A percentile compares a stretch with the other conserved stretches of the same genome.
These are phyloP conservation scores for Casaregolazyma lundiana DNA, from an alignment of 1,139 yeast genomes.

Conservation along the genomic window DNA sequence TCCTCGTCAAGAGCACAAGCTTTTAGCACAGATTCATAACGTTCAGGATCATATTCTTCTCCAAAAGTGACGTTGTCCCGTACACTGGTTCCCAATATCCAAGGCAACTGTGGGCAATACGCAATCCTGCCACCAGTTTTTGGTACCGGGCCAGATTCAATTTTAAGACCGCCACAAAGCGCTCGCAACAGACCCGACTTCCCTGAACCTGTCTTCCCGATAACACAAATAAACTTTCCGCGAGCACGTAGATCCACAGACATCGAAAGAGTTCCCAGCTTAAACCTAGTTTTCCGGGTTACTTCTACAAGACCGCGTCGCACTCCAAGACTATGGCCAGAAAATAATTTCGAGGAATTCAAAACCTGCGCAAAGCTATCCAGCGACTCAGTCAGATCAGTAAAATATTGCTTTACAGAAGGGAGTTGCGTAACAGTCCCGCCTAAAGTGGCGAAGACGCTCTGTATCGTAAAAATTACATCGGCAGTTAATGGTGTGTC, in stretches of 20 bases:
- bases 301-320: slow-evolving; percentile 43
- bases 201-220: slow-evolving; percentile 77
- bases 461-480: slow-evolving; percentile 64
- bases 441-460: slow-evolving; percentile 53
- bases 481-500: slow-evolving; percentile 56
- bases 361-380: neutral
- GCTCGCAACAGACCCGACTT: slow-evolving; percentile 64
- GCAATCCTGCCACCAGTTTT: slow-evolving; percentile 61
- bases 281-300: slow-evolving; percentile 38
- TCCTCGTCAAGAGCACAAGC: slow-evolving; percentile 77
- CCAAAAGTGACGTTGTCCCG: slow-evolving; percentile 79
- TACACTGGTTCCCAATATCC: slow-evolving; percentile 73
- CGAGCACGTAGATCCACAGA: slow-evolving; percentile 49
- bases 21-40: slow-evolving; percentile 60
- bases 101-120: slow-evolving; percentile 74
- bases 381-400: neutral
- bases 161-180: slow-evolving; percentile 53
- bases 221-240: slow-evolving; percentile 63
- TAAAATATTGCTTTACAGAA: neutral
- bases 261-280: slow-evolving; percentile 44
- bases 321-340: slow-evolving; percentile 27
- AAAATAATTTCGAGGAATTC: neutral
- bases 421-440: slow-evolving; percentile 37
- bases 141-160: slow-evolving; percentile 55
- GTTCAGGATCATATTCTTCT: slow-evolving; percentile 59